Evolutionary conservation across 2,329 filamentous ascomycete genomes (phyloP).

Genomic region (Fusarium tricinctum): DNA sequence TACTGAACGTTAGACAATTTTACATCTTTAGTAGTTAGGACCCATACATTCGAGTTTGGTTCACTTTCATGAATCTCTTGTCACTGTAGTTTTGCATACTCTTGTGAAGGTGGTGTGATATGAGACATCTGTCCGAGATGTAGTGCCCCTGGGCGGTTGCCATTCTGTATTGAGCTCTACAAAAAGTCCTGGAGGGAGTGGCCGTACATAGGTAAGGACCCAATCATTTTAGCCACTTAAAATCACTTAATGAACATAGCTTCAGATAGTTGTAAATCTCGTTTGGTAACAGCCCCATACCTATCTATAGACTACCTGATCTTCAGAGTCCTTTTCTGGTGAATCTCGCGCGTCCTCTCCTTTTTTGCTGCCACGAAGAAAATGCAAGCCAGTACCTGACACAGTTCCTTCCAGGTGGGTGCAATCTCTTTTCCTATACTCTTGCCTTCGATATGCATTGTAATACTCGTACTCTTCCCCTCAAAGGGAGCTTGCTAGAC

Average conservation of each 20-base stretch:
- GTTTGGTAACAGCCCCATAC: conserved; percentile 25
- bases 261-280: conserved; percentile 18
- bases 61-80: conserved; percentile 17
- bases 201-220: too few relatives aligned
- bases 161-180: background rate
- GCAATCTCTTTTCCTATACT: conserved; percentile 30
- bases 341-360: conserved; percentile 17
- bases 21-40: conserved; percentile 49
- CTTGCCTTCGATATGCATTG: conserved; percentile 14
- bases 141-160: background rate
- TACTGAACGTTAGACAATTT: conserved; percentile 51
- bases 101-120: background rate
- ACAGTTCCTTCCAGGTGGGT: conserved; percentile 24
- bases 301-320: conserved; percentile 22
- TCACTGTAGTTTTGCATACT: background rate
- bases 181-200: too few relatives aligned
- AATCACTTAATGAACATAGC: background rate
- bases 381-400: conserved; percentile 33
- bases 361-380: conserved; percentile 23
- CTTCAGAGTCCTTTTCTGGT: conserved; percentile 8
- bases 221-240: background rate
- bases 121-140: background rate
- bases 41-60: conserved; percentile 48
- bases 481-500: conserved; percentile 14
- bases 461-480: conserved; percentile 13